These are phyloP conservation scores for Wallemia ichthyophaga DNA, from an alignment of 1,284 basidiomycete species.

Conservation along the genomic window DNA sequence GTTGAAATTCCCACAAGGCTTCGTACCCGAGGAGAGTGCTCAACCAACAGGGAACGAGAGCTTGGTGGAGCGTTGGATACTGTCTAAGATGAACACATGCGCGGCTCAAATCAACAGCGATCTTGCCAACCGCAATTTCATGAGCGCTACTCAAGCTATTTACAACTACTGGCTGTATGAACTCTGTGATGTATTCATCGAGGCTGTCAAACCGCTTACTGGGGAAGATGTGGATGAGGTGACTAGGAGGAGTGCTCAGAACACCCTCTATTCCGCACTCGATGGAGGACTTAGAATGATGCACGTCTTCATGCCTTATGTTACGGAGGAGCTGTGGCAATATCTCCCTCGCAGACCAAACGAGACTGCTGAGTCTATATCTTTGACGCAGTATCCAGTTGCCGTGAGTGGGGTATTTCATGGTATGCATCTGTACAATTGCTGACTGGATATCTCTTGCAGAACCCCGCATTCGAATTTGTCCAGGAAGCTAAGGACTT, in stretches of 20 bases:
- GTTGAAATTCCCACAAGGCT: conserved; percentile 46
- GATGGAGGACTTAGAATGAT: conserved; percentile 67
- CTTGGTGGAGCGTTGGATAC: conserved; percentile 79
- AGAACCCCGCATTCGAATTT: conserved; percentile 37
- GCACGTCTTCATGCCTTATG: conserved; percentile 97
- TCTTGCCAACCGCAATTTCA: conserved; percentile 63
- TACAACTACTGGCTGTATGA: conserved; percentile 98
- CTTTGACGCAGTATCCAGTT: conserved; percentile 56
- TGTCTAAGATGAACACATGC: conserved; percentile 73
- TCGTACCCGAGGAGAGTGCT: conserved; percentile 36
- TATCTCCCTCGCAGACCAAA: conserved; percentile 56
- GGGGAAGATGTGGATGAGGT: conserved; percentile 31
- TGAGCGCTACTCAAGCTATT: conserved; percentile 51
- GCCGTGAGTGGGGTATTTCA: no score
- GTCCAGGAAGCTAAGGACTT: conserved; percentile 52
- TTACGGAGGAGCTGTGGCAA: conserved; percentile 98
- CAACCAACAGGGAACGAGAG: conserved; percentile 68
- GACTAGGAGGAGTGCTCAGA: conserved; percentile 53
- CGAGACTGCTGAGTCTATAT: conserved; percentile 59
- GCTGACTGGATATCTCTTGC: neutral
- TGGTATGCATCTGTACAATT: neutral
- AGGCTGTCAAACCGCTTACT: conserved; percentile 92
- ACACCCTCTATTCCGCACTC: conserved; percentile 82
- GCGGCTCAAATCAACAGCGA: conserved; percentile 42
- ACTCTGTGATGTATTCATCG: conserved; percentile 93